phyloP scores from a whole-genome alignment of 2,329 filamentous ascomycete genomes.

The Coniosporium tulheliwenetii region DNA sequence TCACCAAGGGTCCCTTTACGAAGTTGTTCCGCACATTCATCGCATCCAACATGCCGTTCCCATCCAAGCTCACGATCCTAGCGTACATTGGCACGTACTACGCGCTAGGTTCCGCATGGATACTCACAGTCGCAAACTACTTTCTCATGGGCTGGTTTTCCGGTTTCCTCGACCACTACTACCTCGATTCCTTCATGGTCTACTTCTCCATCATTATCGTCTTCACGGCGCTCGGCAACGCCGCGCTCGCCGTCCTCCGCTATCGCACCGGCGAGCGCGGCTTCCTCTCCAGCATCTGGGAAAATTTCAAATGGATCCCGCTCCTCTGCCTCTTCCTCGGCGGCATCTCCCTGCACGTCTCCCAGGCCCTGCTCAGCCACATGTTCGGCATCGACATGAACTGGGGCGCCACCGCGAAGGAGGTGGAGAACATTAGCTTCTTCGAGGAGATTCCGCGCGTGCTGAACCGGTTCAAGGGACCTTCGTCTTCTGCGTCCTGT shows the following conservation, averaged over 20 bases:
- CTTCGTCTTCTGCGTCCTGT: constrained; percentile 33
- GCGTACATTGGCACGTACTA: constrained; percentile 72
- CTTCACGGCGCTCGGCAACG: constrained; percentile 60
- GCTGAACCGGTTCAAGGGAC: constrained; percentile 40
- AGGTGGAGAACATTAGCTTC: constrained; percentile 40
- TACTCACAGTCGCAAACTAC: constrained; percentile 59
- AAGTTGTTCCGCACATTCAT: constrained; percentile 63
- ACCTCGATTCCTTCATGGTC: constrained; percentile 62
- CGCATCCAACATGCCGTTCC: constrained; percentile 56
- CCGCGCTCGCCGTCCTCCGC: constrained; percentile 55
- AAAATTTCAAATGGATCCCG: constrained; percentile 51
- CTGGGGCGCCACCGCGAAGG: constrained; percentile 44
- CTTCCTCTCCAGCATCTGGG: constrained; percentile 35
- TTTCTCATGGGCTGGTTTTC: constrained; percentile 65
- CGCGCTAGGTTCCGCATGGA: constrained; percentile 60
- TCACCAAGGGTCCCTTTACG: constrained; percentile 60
- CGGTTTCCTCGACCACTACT: constrained; percentile 65
- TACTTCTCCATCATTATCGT: constrained; percentile 70
- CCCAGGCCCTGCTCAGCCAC: constrained; percentile 22
- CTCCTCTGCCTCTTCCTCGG: constrained; percentile 24
- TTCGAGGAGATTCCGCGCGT: constrained; percentile 40
- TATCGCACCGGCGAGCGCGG: constrained; percentile 52
- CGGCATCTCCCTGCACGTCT: constrained; percentile 23
- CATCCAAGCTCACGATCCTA: constrained; percentile 60
- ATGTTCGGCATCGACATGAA: constrained; percentile 24